Evolutionary conservation across 2,329 filamentous ascomycete genomes (phyloP).

Genomic region (Sporothrix variecibatus): DNA sequence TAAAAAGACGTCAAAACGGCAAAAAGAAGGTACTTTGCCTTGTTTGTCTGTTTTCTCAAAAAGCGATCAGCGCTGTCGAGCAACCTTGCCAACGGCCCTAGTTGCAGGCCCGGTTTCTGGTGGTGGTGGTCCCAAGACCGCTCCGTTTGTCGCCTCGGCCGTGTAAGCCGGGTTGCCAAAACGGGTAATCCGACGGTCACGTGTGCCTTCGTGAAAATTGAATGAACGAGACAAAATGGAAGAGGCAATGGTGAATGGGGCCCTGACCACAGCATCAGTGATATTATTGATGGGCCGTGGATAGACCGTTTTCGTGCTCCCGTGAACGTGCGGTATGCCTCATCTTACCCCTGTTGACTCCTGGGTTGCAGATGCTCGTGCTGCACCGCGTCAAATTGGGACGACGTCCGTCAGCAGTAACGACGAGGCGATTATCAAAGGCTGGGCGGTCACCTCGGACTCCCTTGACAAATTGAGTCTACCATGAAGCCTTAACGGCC

Average conservation of each 20-base stretch:
- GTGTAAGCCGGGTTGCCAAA: conserved; percentile 2
- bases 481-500: neutral
- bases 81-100: neutral
- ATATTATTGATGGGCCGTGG: neutral
- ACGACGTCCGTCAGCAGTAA: neutral
- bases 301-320: neutral
- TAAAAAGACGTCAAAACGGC: neutral
- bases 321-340: neutral
- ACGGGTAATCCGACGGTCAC: neutral
- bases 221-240: no score
- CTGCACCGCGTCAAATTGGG: neutral
- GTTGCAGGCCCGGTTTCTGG: neutral
- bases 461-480: neutral
- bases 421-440: neutral
- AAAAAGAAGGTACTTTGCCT: neutral
- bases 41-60: neutral
- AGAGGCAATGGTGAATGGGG: neutral
- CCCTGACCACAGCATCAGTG: neutral
- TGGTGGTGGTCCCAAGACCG: neutral
- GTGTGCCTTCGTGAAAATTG: neutral
- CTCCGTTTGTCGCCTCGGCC: neutral
- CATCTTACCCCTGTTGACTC: neutral
- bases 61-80: neutral
- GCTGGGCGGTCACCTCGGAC: neutral
- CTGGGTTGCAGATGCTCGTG: neutral